phyloP scores from a whole-genome alignment of 345 rosid species.

The Sonneratia alba region DNA sequence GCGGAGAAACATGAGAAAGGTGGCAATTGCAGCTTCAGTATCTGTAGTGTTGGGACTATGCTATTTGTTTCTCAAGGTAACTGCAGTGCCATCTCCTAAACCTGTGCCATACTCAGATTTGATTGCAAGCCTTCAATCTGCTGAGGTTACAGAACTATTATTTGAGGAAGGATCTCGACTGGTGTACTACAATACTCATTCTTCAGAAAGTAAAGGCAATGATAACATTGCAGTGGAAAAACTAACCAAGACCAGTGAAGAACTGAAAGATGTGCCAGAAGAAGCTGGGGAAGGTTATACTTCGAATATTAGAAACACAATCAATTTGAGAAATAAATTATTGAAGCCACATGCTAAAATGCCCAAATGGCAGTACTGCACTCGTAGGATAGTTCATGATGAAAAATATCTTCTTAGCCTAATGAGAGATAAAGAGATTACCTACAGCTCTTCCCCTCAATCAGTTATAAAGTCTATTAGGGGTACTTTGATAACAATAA shows the following conservation, averaged over 20 bases:
- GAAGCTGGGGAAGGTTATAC: constrained; percentile 19
- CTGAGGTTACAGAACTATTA: constrained; percentile 60
- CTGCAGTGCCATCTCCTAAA: constrained; percentile 60
- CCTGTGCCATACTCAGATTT: constrained; percentile 80
- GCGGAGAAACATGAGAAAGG: constrained; percentile 47
- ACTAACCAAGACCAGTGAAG: constrained; percentile 4
- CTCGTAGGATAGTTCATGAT: constrained; percentile 81
- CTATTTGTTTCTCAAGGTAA: constrained; percentile 60
- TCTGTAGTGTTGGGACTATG: constrained; percentile 52
- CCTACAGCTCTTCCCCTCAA: constrained; percentile 86
- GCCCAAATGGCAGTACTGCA: constrained; percentile 67
- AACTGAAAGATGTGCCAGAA: constrained; percentile 19
- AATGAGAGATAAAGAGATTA: constrained; percentile 83
- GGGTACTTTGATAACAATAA: constrained; percentile 51
- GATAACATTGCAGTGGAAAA: constrained; percentile 32
- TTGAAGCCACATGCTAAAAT: constrained; percentile 26
- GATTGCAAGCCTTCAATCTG: constrained; percentile 52
- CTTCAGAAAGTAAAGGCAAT: constrained; percentile 15
- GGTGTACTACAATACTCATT: constrained; percentile 46
- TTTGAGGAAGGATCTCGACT: constrained; percentile 93
- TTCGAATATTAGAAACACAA: constrained; percentile 8
- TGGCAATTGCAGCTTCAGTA: constrained; percentile 34
- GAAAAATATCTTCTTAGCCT: constrained; percentile 83
- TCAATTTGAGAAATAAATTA: constrained; percentile 24
- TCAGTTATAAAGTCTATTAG: constrained; percentile 63